phyloP scores from a whole-genome alignment of 176 grass and related monocot genomes.

The Thalia dealbata region DNA sequence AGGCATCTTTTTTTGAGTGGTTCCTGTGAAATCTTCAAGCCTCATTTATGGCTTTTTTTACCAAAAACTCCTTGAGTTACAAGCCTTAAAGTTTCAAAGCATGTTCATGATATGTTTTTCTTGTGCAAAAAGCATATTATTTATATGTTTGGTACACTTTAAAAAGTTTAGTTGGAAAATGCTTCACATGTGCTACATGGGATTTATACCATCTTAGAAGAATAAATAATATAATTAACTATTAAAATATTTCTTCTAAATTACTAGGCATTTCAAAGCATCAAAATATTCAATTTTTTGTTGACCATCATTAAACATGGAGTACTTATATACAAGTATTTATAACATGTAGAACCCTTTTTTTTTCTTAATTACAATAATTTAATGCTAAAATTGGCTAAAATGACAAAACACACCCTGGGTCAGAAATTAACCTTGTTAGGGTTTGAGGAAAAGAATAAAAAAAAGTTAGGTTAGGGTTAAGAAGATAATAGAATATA shows the following conservation, averaged over 20 bases:
- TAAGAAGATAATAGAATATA: not conserved
- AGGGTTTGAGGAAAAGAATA: not conserved
- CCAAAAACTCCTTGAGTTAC: too few relatives aligned
- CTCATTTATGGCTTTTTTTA: not conserved
- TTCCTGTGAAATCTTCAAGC: not conserved
- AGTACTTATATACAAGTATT: not conserved
- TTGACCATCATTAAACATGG: too few relatives aligned
- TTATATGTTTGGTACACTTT: too few relatives aligned
- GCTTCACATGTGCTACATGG: not conserved
- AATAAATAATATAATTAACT: not conserved
- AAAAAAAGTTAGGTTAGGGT: conserved; percentile 5
- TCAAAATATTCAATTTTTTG: too few relatives aligned
- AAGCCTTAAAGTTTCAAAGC: too few relatives aligned
- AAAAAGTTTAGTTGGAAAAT: not conserved
- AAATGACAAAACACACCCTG: conserved; percentile 1
- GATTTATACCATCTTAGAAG: not conserved
- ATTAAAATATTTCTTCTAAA: not conserved
- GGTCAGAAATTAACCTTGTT: conserved; percentile 4
- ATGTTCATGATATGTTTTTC: too few relatives aligned
- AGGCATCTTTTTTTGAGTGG: not conserved
- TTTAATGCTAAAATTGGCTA: not conserved
- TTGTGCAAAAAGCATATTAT: too few relatives aligned
- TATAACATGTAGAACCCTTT: too few relatives aligned
- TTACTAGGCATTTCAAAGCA: not conserved
- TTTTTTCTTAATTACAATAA: not conserved